Percentiles rank a stretch among this genome's conserved stretches.
These are phyloP conservation scores for Butyriboletus loyo DNA, from an alignment of 768 basidiomycete genomes.

Conservation along the genomic window DNA sequence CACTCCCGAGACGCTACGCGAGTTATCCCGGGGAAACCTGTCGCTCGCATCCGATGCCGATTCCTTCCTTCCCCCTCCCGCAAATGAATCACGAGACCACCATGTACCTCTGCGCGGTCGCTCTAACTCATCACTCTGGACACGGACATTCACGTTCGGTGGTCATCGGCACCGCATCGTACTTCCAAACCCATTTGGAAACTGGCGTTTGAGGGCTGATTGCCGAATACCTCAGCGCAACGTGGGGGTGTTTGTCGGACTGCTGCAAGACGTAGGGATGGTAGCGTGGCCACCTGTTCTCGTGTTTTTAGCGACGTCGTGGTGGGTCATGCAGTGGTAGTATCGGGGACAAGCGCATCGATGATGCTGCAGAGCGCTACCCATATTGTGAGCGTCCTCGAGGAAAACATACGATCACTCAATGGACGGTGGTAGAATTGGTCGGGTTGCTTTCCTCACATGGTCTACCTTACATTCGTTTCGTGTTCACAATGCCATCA, in stretches of 20 bases:
- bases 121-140: conserved; percentile 15
- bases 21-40: conserved; percentile 4
- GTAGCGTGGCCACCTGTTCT: conserved; percentile 38
- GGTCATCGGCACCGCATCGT: conserved; percentile 24
- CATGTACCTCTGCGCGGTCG: conserved; percentile 9
- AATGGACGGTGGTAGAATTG: not conserved
- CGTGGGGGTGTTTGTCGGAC: conserved; percentile 30
- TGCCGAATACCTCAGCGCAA: conserved; percentile 12
- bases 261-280: conserved; percentile 27
- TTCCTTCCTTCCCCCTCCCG: conserved; percentile 18
- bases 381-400: not conserved
- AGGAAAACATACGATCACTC: not conserved
- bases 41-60: conserved; percentile 6
- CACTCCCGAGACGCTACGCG: conserved; percentile 7
- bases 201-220: conserved; percentile 2
- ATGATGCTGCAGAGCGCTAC: not conserved
- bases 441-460: not conserved
- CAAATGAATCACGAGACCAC: conserved; percentile 9
- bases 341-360: not conserved
- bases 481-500: not conserved
- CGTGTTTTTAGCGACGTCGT: conserved; percentile 32
- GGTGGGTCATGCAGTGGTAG: conserved; percentile 32
- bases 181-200: conserved; percentile 19
- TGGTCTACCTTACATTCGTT: not conserved
- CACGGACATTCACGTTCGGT: conserved; percentile 25